Evolutionary conservation across 768 basidiomycete species (phyloP), one percentile per base, ranked within the genome.

Genomic region (Lyophyllum atratum): DNA sequence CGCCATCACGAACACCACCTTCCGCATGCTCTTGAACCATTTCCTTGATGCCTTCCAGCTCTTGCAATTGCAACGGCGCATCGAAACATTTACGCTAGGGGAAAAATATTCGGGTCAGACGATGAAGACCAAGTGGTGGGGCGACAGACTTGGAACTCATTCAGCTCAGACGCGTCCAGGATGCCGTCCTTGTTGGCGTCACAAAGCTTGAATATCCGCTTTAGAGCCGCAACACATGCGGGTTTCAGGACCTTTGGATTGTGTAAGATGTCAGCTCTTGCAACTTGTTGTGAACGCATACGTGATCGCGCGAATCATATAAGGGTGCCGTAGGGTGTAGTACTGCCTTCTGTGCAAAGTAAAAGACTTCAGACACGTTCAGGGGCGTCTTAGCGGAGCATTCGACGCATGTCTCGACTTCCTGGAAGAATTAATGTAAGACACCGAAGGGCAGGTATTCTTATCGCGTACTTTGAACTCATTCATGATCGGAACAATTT

Each of bases 401-500:
- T 75, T 98, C 96, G 28, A 98, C 92, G 66, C 95, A 98, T 40
- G 96, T 98, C 70, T 98, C 95, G 52, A 98, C 95, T 83, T 98
- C 95, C 96, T 98, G 62, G n/a, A 55, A 60, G 21, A 55, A 43
- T 33, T 55, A 51, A 49, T 55, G 59, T 48, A 48, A 52, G 43
- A 57, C 33, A 52, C 42, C 34, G 29, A 37, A 45, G 50, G 54
- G 29, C 60, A 22, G 31, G 42, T 37, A 51, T 2, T 25, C 11
- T 46, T 21, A 11, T 3, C 22, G 65, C 74, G 54, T 67, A 88
- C 95, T 85, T 99, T 99, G 86, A 96, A 99, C 72, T 98, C 96
- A 63, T 90, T 87, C 96, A 98, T 99, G 54, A 99, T 94, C 28
- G 96, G 96, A 54, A 91, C 73, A 61, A 98, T 95, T 73, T 98